A percentile compares a stretch with the other conserved stretches of the same genome.
Evolutionary conservation across 164 flowering plant species (phyloP).

Genomic region (Vitis vinifera): ASM3070453v1 NC_081813.1:655501-656000

Average conservation of each 20-base stretch:
- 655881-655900: not conserved
- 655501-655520: too few relatives aligned
- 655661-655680: not conserved
- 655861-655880: conserved; percentile 47
- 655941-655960: not conserved
- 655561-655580: too few relatives aligned
- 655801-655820: conserved; percentile 95
- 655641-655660: not conserved
- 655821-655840: conserved; percentile 91
- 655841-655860: conserved; percentile 91
- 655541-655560: too few relatives aligned
- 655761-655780: conserved; percentile 97
- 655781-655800: conserved; percentile 93
- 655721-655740: conserved; percentile 95
- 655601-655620: not conserved
- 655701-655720: conserved; percentile 66
- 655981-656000: conserved; percentile 95
- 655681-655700: conserved; percentile 76
- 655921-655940: not conserved
- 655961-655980: conserved; percentile 57
- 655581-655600: too few relatives aligned
- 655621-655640: not conserved
- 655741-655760: conserved; percentile 88
- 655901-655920: not conserved
- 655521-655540: too few relatives aligned